Evolutionary conservation across 129 eudicot genomes (phyloP), one percentile per base, ranked within the genome.

Genomic region (Chrysanthemum lavandulifolium): DNA sequence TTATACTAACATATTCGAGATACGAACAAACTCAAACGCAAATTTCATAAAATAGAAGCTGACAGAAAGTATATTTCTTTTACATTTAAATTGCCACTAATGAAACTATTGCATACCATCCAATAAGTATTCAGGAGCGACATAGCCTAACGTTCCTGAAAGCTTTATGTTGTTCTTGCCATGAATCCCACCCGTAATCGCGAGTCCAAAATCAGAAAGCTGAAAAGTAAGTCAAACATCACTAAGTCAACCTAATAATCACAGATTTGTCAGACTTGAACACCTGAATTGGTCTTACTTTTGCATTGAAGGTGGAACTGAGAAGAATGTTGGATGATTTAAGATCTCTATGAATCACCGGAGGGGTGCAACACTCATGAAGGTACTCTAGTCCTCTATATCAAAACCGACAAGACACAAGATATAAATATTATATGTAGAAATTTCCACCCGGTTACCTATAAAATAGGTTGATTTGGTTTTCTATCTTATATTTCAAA

Each of bases 151-250:
- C 13, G 93, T 86, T 74, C 97, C 99, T 27, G 97, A 90, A 69
- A 88, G 84, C 83, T 88, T 90, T 72, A 88, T 69, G 69, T 74
- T 79, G 60, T 82, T 83, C 82, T 86, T 90, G 79, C 78, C 85
- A 54, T 86, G 89, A 49, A 79, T 72, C 23, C 91, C 97, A 27
- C 74, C 85, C 51, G 84, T 81, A 49, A 86, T 79, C 5, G 99
- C 97, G 40, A 87, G 91, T 40, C 97, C 94, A 82, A 94, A 90
- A 80, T 91, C 96, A 69, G 97, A 94, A 76, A 94, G 93, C 99
- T 94, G 89, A 71, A 31, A 29, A 68, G 31, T 12, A 47, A 73
- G 66, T 53, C 18, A 71, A 78, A 52, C 68, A 52, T 14, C 14
- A 36, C 62, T 15, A 74, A 58, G 52, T 61, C 69, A 79, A 58